Evolutionary conservation across 129 eudicot genomes (phyloP).

Genomic region (Arctium minus): DNA sequence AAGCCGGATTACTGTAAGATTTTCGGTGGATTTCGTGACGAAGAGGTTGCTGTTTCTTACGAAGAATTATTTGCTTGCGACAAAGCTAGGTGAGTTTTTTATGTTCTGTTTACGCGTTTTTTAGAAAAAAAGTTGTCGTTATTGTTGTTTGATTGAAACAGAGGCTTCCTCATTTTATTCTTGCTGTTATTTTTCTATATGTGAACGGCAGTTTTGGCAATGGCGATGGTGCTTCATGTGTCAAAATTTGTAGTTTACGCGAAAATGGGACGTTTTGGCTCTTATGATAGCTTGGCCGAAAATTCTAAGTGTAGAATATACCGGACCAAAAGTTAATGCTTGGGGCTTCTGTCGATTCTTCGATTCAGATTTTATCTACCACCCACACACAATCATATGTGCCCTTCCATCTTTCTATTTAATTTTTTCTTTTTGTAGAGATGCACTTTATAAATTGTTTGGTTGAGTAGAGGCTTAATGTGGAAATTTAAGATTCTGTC

Average conservation of each 20-base stretch:
- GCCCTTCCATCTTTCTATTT: background rate
- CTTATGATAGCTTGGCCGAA: background rate
- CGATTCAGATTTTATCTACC: background rate
- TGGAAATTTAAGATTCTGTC: background rate
- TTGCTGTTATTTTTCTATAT: slow-evolving; percentile 9
- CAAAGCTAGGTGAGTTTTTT: slow-evolving; percentile 34
- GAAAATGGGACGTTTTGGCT: slow-evolving; percentile 2
- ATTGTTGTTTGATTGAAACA: slow-evolving; percentile 29
- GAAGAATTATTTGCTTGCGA: slow-evolving; percentile 39
- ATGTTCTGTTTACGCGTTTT: background rate
- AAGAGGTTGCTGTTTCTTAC: slow-evolving; percentile 34
- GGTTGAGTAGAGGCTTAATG: background rate
- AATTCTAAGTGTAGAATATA: slow-evolving; percentile 7
- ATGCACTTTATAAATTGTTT: background rate
- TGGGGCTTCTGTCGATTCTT: slow-evolving; percentile 14
- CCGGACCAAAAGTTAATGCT: background rate
- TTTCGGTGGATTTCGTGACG: slow-evolving; percentile 55
- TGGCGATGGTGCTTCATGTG: background rate
- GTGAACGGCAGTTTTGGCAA: slow-evolving; percentile 29
- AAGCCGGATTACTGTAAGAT: slow-evolving; percentile 65
- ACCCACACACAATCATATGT: too few species aligned
- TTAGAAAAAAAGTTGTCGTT: background rate
- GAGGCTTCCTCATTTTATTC: slow-evolving; percentile 8
- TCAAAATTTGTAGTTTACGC: background rate
- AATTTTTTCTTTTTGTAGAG: background rate